A percentile compares a stretch with the other conserved stretches of the same genome.
Conservation (phyloP, 306 rosid species). For the Ochetophila trinervis region DNA sequence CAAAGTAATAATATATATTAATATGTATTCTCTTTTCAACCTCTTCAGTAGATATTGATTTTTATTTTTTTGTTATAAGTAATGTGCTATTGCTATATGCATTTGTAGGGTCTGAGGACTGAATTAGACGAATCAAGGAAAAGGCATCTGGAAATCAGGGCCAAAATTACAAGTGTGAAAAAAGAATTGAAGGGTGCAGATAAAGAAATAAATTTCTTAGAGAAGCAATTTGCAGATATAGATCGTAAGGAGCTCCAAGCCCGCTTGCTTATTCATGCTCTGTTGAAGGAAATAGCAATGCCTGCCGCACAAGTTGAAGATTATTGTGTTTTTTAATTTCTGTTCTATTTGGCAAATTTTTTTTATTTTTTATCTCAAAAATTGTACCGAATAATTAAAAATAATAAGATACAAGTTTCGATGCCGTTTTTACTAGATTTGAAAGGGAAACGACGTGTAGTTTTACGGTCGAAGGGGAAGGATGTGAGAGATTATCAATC, state of each 20-base stretch:
- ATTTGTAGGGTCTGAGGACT: constrained; percentile 3
- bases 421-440: too few species aligned
- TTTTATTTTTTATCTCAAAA: too few species aligned
- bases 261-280: neutral
- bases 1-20: neutral
- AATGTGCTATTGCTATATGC: too few species aligned
- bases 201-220: neutral
- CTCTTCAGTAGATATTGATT: neutral
- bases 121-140: constrained; percentile 20
- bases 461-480: too few species aligned
- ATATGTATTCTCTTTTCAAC: neutral
- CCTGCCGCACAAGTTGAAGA: too few species aligned
- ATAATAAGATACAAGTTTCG: too few species aligned
- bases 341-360: too few species aligned
- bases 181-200: constrained; percentile 9
- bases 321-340: too few species aligned
- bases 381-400: too few species aligned
- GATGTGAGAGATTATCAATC: too few species aligned
- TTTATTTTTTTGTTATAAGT: neutral
- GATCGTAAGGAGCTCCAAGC: neutral
- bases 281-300: neutral
- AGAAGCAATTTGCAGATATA: neutral
- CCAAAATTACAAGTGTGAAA: neutral
- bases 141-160: neutral
- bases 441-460: too few species aligned